Evolutionary conservation across 805 yeast species (phyloP).

Genomic region (Candida boidinii): DNA sequence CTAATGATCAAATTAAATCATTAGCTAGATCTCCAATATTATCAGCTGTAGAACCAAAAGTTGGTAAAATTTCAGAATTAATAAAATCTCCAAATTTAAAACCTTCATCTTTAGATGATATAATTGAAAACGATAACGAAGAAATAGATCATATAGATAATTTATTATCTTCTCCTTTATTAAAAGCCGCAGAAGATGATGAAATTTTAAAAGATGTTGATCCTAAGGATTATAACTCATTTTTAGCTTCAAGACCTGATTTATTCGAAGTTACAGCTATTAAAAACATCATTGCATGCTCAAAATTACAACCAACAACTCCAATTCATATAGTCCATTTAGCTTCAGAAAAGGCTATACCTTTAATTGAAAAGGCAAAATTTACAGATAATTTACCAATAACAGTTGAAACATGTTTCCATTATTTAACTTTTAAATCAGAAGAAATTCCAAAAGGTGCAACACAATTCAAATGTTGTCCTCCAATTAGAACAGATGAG

Average conservation of each 20-base stretch:
- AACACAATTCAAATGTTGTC: slow-evolving; percentile 89
- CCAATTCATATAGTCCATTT: slow-evolving; percentile 86
- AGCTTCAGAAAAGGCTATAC: slow-evolving; percentile 79
- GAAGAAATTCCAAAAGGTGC: slow-evolving; percentile 70
- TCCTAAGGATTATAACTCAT: slow-evolving; percentile 61
- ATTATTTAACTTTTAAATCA: slow-evolving; percentile 70
- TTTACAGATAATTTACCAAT: slow-evolving; percentile 43
- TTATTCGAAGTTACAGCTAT: slow-evolving; percentile 81
- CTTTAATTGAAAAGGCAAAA: slow-evolving; percentile 61
- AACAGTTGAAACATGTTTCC: slow-evolving; percentile 92
- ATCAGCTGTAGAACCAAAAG: slow-evolving; percentile 51
- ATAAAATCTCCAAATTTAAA: slow-evolving; percentile 24
- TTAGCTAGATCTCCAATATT: slow-evolving; percentile 47
- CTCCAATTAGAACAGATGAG: slow-evolving; percentile 75
- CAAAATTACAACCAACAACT: slow-evolving; percentile 46
- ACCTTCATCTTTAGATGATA: slow-evolving; percentile 6
- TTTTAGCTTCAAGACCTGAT: slow-evolving; percentile 83
- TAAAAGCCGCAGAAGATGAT: slow-evolving; percentile 29
- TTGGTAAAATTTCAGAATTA: slow-evolving; percentile 34
- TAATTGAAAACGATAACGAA: slow-evolving; percentile 10
- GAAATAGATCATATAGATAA: too few relatives aligned
- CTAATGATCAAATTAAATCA: slow-evolving; percentile 43
- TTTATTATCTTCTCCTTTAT: slow-evolving; percentile 27
- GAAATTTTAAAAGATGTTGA: slow-evolving; percentile 35
- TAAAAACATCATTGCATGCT: slow-evolving; percentile 55